Base-by-base conservation (phyloP, 352 stramenopile genomes). In the Phytophthora hibernalis region DNA sequence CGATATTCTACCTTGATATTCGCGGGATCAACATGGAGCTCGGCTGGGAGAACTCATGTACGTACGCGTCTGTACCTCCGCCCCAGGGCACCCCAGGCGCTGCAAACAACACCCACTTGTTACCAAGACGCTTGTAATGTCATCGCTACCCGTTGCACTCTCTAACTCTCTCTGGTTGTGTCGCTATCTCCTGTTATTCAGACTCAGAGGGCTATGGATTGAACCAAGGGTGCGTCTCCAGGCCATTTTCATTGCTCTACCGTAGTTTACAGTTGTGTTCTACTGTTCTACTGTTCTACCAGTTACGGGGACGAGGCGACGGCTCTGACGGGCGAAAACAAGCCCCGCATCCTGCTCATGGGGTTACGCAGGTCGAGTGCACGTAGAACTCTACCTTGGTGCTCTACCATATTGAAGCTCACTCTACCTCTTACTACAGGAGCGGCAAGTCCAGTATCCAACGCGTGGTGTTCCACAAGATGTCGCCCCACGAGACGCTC, bases 381-480 rank as follows among this genome's bases (percentile, higher is more conserved):
- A 4, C 16, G 38, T 22, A 20, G 16, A 44, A 22, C n/a, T 44
- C 38, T 44, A 22, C 38, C 1, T 20, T 33, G 9, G 0, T 50
- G 21, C 2, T 16, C 38, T 44, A 22, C 38, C 15, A 21, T 43
- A 20, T 15, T 5, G 16, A 43, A 4, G 16, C 38, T 44, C 15
- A 44, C 38, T 56, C 13, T 57, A 48, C 38, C 11, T 24, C 11
- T 42, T 43, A 9, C 24, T 31, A 50, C 54, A 92, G 84, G 70
- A 95, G 88, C 63, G 88, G 89, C 75, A 96, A 96, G 68, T 95
- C 87, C 24, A 95, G 84, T 45, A 95, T 94, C 65, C 88, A 99
- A 72, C 92, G 95, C 63, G 97, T 99, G 56, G 96, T 99, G 37
- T 99, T 99, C 85, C 92, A 99, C 75, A 99, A 99, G 82, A 99